phyloP scores from a whole-genome alignment of 768 basidiomycete species.

The Tylopilus vinaceipallidus region DNA sequence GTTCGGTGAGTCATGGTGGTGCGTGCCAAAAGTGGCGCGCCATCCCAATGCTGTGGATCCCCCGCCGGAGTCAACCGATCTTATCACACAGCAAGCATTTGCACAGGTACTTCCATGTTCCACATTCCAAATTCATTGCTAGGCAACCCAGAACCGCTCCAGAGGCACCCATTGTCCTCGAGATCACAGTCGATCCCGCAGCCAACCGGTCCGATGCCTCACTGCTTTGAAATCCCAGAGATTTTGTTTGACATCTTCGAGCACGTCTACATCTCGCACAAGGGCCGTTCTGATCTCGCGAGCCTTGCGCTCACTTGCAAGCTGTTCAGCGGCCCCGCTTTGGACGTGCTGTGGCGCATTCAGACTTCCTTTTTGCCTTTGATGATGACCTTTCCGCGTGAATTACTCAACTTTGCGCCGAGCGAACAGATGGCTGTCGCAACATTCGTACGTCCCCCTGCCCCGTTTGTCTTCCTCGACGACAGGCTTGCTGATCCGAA shows the following conservation, averaged over 20 bases:
- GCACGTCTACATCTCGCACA: slow-evolving; percentile 4
- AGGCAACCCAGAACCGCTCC: not conserved
- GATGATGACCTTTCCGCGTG: slow-evolving; percentile 16
- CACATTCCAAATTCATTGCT: not conserved
- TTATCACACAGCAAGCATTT: not conserved
- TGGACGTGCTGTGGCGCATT: slow-evolving; percentile 22
- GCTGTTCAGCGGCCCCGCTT: slow-evolving; percentile 15
- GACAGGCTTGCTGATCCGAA: not conserved
- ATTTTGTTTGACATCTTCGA: slow-evolving; percentile 19
- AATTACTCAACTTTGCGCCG: slow-evolving; percentile 14
- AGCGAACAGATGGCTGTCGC: slow-evolving; percentile 16
- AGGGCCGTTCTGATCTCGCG: slow-evolving; percentile 13
- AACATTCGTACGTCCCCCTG: slow-evolving; percentile 12
- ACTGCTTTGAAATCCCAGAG: slow-evolving; percentile 19
- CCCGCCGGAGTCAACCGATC: slow-evolving; percentile 1
- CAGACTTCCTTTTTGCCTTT: slow-evolving; percentile 20
- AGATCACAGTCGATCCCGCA: not conserved
- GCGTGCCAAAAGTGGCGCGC: not conserved
- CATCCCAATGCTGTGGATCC: not conserved
- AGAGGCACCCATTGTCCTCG: not conserved
- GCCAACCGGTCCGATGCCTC: not conserved
- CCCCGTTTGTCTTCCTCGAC: not conserved
- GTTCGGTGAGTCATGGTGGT: not conserved
- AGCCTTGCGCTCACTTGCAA: slow-evolving; percentile 19
- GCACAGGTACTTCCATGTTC: slow-evolving; percentile 1